phyloP scores from a whole-genome alignment of 371 early-diverging fungal species.

The Circinella minor region DNA sequence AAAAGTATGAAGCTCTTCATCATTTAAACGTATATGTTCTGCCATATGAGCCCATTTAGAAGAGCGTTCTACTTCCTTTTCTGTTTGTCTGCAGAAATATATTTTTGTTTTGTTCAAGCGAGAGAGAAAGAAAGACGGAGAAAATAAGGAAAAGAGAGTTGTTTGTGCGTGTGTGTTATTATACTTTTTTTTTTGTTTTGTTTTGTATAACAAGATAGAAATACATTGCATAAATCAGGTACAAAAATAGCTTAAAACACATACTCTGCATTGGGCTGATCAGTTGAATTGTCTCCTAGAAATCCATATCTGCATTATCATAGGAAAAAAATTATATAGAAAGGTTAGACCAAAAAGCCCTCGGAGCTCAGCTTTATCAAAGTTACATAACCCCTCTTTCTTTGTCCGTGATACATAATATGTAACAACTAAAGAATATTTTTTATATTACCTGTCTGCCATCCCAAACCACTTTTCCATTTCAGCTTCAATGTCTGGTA shows the following conservation, averaged over 20 bases:
- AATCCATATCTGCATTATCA: conserved; percentile 49
- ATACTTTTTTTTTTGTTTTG: not conserved
- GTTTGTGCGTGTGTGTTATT: not conserved
- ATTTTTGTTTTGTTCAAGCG: not conserved
- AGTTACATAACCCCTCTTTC: no score
- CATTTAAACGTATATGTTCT: conserved; percentile 30
- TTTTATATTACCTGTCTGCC: conserved; percentile 44
- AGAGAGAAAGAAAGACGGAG: no score
- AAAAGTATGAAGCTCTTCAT: conserved; percentile 49
- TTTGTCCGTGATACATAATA: not conserved
- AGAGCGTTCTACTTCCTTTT: conserved; percentile 46
- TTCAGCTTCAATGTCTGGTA: conserved; percentile 42
- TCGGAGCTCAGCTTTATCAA: not conserved
- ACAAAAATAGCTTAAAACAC: not conserved
- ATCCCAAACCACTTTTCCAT: conserved; percentile 58
- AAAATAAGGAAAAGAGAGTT: no score
- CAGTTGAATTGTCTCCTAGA: conserved; percentile 25
- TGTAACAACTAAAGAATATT: not conserved
- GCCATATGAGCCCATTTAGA: conserved; percentile 68
- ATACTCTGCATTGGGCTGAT: conserved; percentile 20
- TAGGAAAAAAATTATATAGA: not conserved
- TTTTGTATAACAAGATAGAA: not conserved
- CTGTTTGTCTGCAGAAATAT: conserved; percentile 17
- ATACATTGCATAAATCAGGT: no score
- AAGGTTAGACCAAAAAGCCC: not conserved